A percentile compares a stretch with the other conserved stretches of the same genome.
Conservation (phyloP, 179 eudicot genomes). For the Vitellaria paradoxa region DNA sequence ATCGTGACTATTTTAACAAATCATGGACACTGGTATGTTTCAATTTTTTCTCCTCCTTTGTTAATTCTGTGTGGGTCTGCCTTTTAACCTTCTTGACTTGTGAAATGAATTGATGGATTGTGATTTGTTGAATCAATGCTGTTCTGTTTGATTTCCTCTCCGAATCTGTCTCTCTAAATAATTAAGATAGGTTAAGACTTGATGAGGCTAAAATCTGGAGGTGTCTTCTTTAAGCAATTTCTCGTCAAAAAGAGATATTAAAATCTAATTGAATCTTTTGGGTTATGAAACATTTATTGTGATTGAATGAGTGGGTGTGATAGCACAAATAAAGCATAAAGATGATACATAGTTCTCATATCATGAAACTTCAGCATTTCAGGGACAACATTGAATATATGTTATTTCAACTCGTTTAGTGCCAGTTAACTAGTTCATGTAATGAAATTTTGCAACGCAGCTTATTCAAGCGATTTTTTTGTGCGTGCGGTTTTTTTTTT, state of each 20-base stretch:
- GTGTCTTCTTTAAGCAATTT: background rate
- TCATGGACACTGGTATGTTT: too few relatives aligned
- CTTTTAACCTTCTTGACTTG: background rate
- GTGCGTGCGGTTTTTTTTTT: background rate
- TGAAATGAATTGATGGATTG: too few relatives aligned
- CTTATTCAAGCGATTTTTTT: background rate
- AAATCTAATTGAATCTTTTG: background rate
- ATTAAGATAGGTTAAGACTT: background rate
- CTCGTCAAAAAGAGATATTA: background rate
- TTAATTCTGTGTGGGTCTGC: background rate
- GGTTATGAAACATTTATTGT: too few relatives aligned
- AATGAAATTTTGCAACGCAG: constrained; percentile 1
- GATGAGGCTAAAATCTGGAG: too few relatives aligned
- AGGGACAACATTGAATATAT: background rate
- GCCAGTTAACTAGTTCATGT: background rate
- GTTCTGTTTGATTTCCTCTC: background rate
- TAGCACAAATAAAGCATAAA: background rate
- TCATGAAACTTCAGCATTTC: background rate
- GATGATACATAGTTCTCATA: background rate
- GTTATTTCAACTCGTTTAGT: too few relatives aligned
- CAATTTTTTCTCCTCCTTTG: background rate
- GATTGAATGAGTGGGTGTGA: background rate
- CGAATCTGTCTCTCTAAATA: background rate
- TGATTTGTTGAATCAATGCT: too few relatives aligned
- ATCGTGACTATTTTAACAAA: too few relatives aligned